phyloP scores from a whole-genome alignment of 345 rosid genomes.

The Sonneratia alba region DNA sequence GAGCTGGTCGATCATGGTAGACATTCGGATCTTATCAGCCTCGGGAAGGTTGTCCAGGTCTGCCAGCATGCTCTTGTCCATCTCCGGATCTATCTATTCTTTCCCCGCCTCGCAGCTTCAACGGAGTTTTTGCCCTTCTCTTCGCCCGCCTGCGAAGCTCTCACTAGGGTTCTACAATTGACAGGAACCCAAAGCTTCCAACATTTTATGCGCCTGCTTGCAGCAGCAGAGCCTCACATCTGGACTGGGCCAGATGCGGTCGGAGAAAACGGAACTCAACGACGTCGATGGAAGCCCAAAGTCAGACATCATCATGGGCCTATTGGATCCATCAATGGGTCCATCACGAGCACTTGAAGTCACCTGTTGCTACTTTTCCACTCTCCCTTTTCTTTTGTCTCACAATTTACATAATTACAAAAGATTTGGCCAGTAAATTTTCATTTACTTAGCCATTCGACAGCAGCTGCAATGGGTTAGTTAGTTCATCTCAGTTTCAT shows the following conservation, averaged over 20 bases:
- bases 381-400: too few species aligned
- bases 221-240: too few species aligned
- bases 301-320: not conserved
- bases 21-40: constrained; percentile 66
- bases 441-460: too few species aligned
- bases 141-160: not conserved
- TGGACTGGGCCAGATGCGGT: too few species aligned
- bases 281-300: not conserved
- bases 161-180: not conserved
- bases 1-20: constrained; percentile 79
- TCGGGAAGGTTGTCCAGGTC: constrained; percentile 73
- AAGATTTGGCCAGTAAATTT: too few species aligned
- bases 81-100: constrained; percentile 4
- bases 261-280: too few species aligned
- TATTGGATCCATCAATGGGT: too few species aligned
- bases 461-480: too few species aligned
- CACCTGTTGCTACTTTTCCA: too few species aligned
- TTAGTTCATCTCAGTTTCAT: too few species aligned
- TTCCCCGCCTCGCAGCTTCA: not conserved
- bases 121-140: not conserved
- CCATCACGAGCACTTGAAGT: too few species aligned
- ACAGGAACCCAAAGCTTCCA: not conserved
- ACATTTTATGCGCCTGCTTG: not conserved
- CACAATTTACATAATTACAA: too few species aligned
- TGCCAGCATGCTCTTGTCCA: constrained; percentile 81